These are phyloP conservation scores for Metschnikowia peoriensis DNA, from an alignment of 805 yeast genomes.

Conservation along the genomic window DNA sequence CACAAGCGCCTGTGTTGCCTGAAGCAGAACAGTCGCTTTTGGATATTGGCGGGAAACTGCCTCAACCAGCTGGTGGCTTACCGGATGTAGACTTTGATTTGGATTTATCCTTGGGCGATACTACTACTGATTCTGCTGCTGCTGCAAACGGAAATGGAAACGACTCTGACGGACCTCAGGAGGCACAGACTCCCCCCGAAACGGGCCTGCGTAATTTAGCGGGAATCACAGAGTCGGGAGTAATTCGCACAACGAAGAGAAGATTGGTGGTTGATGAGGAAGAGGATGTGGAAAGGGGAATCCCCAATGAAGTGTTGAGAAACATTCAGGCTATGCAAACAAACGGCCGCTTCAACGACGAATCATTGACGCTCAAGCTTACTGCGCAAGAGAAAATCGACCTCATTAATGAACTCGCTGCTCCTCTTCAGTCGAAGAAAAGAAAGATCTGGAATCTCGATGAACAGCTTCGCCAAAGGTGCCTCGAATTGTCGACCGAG, in stretches of 20 bases:
- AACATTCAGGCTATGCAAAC: conserved; percentile 28
- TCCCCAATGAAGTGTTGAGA: conserved; percentile 34
- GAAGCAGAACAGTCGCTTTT: conserved; percentile 20
- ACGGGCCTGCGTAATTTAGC: conserved; percentile 23
- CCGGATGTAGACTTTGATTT: conserved; percentile 25
- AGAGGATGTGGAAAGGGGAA: conserved; percentile 45
- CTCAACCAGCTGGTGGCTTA: conserved; percentile 20
- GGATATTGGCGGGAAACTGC: conserved; percentile 10
- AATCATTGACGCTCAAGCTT: conserved; percentile 27
- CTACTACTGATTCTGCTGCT: conserved; percentile 3
- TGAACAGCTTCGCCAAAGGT: conserved; percentile 27
- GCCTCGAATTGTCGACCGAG: conserved; percentile 27
- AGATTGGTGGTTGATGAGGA: conserved; percentile 45
- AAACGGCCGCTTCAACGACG: conserved; percentile 17
- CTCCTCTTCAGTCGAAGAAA: conserved; percentile 28
- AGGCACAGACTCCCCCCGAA: conserved; percentile 26
- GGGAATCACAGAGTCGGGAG: conserved; percentile 42
- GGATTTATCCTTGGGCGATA: conserved; percentile 16
- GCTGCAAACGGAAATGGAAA: conserved; percentile 17
- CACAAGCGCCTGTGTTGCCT: conserved; percentile 12
- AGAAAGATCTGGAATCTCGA: conserved; percentile 32
- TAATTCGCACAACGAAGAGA: conserved; percentile 45
- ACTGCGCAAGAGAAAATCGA: conserved; percentile 32
- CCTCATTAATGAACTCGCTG: conserved; percentile 34
- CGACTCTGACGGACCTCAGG: conserved; percentile 15